phyloP scores from a whole-genome alignment of 805 yeast genomes.

The Myxozyma nipponensis region DNA sequence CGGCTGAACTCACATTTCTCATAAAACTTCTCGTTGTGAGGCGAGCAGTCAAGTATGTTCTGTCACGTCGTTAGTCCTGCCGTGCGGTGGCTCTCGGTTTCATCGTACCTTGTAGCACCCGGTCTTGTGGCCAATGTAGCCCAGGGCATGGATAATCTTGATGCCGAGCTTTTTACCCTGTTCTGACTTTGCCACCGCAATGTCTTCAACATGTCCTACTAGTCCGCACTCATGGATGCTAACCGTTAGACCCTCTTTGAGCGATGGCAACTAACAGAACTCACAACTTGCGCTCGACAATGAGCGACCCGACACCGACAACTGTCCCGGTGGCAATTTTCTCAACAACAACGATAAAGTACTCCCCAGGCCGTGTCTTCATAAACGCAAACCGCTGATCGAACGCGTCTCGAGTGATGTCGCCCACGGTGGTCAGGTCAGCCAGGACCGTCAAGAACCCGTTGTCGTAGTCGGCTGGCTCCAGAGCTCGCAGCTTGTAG shows the following conservation, averaged over 20 bases:
- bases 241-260: neutral
- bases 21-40: constrained; percentile 77
- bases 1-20: constrained; percentile 58
- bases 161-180: constrained; percentile 84
- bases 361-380: constrained; percentile 49
- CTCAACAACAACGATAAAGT: constrained; percentile 66
- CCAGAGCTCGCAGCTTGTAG: constrained; percentile 61
- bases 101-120: constrained; percentile 76
- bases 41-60: constrained; percentile 75
- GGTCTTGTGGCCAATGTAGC: constrained; percentile 50
- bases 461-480: constrained; percentile 53
- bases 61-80: neutral
- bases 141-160: constrained; percentile 58
- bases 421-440: constrained; percentile 81
- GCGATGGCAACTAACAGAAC: neutral
- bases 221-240: constrained; percentile 73
- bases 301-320: constrained; percentile 79
- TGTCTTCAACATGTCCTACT: constrained; percentile 95
- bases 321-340: constrained; percentile 46
- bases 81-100: neutral
- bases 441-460: constrained; percentile 60
- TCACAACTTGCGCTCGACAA: constrained; percentile 65
- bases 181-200: constrained; percentile 66
- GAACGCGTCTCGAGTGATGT: constrained; percentile 52
- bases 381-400: constrained; percentile 53